Percentiles rank a stretch among this genome's conserved stretches.
Evolutionary conservation across 305 asterid species (phyloP).

Genomic region (Fraxinus angustifolia): DNA sequence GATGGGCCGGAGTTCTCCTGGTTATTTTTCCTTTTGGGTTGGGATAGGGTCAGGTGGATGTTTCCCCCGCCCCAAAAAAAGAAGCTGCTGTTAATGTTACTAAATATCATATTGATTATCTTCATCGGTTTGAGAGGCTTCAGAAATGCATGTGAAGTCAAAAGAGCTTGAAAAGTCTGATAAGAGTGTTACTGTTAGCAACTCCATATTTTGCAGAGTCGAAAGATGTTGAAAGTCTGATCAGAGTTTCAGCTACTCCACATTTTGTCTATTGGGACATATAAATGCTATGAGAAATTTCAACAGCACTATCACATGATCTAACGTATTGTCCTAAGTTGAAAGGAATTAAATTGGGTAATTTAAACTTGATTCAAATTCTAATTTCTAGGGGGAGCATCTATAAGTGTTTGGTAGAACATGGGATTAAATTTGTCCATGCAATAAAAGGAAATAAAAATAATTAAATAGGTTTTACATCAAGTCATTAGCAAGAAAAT

Average conservation of each 20-base stretch:
- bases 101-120: neutral
- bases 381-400: neutral
- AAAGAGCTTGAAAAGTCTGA: conserved; percentile 8
- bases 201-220: neutral
- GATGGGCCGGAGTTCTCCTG: neutral
- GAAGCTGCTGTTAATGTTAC: neutral
- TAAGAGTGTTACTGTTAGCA: conserved; percentile 4
- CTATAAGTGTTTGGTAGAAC: neutral
- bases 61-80: neutral
- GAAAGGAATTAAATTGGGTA: neutral
- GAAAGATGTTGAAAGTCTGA: neutral
- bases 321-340: neutral
- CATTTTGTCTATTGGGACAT: neutral
- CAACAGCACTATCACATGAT: neutral
- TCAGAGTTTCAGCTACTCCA: neutral
- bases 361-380: neutral
- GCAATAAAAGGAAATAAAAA: neutral
- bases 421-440: neutral
- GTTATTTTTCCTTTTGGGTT: neutral
- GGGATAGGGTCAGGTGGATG: neutral
- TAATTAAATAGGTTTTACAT: neutral
- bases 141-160: neutral
- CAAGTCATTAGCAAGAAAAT: neutral
- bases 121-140: neutral
- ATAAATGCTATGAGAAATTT: neutral